Percentiles rank a stretch among this genome's conserved stretches.
Evolutionary conservation across 2,329 filamentous ascomycete species (phyloP).

Genomic region (Raffaelea deltoideospora): DNA sequence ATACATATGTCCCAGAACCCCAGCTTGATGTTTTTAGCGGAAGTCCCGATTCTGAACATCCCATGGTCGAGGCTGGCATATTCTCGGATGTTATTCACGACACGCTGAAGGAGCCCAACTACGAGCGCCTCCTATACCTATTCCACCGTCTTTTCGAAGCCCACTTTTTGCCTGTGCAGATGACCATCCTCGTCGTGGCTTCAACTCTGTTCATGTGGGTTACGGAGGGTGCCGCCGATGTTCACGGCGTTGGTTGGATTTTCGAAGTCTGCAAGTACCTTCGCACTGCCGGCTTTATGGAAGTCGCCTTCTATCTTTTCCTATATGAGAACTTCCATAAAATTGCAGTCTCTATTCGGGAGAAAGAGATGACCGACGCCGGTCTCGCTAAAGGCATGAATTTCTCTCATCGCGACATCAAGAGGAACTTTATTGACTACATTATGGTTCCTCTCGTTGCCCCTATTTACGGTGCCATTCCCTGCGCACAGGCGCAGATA

Average conservation of each 20-base stretch:
- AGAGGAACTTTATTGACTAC: constrained; percentile 46
- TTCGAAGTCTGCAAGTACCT: constrained; percentile 45
- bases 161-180: constrained; percentile 56
- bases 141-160: constrained; percentile 58
- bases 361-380: constrained; percentile 51
- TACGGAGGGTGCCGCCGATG: constrained; percentile 33
- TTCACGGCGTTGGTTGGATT: constrained; percentile 40
- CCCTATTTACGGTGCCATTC: constrained; percentile 52
- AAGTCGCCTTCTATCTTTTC: constrained; percentile 47
- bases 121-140: constrained; percentile 40
- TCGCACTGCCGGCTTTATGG: constrained; percentile 45
- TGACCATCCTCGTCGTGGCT: constrained; percentile 46
- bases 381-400: constrained; percentile 49
- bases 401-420: constrained; percentile 43
- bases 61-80: constrained; percentile 31
- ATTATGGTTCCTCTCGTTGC: constrained; percentile 51
- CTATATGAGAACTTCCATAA: constrained; percentile 55
- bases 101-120: constrained; percentile 34
- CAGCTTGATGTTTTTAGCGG: constrained; percentile 14
- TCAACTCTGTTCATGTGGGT: constrained; percentile 45
- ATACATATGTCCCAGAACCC: constrained; percentile 32
- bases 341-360: constrained; percentile 41
- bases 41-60: constrained; percentile 15
- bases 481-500: constrained; percentile 51
- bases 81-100: constrained; percentile 40